phyloP scores from a whole-genome alignment of 2,329 filamentous ascomycete species.

The Sarocladium strictum region DNA sequence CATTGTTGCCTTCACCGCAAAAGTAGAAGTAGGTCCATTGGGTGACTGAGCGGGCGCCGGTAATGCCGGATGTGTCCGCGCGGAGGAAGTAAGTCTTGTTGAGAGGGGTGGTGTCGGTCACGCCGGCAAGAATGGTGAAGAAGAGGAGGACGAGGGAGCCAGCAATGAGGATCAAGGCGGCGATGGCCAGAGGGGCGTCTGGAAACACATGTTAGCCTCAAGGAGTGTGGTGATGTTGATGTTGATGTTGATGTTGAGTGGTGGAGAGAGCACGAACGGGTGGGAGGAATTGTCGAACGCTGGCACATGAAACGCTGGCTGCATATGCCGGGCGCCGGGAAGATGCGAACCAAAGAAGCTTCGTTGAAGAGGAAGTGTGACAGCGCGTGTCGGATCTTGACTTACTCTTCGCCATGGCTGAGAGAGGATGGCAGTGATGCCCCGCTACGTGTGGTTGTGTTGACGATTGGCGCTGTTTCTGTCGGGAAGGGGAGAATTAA shows the following conservation, averaged over 20 bases:
- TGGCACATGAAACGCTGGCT: slow-evolving; percentile 7
- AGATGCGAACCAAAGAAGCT: background rate
- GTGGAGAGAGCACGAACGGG: background rate
- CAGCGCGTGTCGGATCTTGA: background rate
- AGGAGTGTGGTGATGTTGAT: background rate
- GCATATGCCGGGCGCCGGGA: background rate
- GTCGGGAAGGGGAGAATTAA: too few relatives aligned
- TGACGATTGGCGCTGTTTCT: background rate
- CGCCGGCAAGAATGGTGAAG: slow-evolving; percentile 53
- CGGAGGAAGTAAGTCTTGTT: slow-evolving; percentile 80
- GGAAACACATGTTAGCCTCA: background rate
- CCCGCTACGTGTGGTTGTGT: background rate
- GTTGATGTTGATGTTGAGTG: background rate
- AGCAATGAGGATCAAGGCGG: slow-evolving; percentile 42
- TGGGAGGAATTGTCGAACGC: background rate
- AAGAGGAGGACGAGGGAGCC: slow-evolving; percentile 48
- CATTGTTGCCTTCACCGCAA: slow-evolving; percentile 57
- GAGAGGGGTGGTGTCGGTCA: slow-evolving; percentile 47
- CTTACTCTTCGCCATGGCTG: slow-evolving; percentile 8
- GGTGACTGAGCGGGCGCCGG: slow-evolving; percentile 58
- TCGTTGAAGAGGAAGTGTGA: background rate
- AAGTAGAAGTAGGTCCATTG: slow-evolving; percentile 92
- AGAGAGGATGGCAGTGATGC: background rate
- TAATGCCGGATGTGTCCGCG: slow-evolving; percentile 68
- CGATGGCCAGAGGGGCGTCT: slow-evolving; percentile 37